A percentile compares a stretch with the other conserved stretches of the same genome.
Evolutionary conservation across 192 early-diverging fungal species (phyloP).

Genomic region (Spizellomyces sp.): DNA sequence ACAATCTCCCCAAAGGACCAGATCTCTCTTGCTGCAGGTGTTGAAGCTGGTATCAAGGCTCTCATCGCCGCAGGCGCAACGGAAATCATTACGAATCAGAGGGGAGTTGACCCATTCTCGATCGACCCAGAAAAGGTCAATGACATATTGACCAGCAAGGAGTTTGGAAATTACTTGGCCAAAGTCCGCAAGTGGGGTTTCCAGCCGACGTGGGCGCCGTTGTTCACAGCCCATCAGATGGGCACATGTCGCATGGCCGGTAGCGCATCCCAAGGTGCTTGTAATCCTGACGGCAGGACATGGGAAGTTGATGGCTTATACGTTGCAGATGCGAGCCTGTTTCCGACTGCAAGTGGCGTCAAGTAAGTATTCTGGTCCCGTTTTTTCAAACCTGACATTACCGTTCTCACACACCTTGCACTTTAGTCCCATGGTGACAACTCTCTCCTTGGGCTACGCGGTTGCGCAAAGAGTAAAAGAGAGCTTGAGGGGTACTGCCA

Average conservation of each 20-base stretch:
- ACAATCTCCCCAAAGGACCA: slow-evolving; percentile 54
- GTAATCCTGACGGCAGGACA: slow-evolving; percentile 69
- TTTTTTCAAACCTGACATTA: not conserved
- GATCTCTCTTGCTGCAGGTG: slow-evolving; percentile 47
- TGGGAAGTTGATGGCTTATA: slow-evolving; percentile 76
- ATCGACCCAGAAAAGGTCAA: not conserved
- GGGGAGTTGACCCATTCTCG: slow-evolving; percentile 36
- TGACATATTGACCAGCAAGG: slow-evolving; percentile 9
- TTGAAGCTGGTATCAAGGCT: slow-evolving; percentile 46
- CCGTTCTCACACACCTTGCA: not conserved
- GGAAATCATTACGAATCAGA: slow-evolving; percentile 57
- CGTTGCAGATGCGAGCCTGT: slow-evolving; percentile 71
- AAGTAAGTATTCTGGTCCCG: slow-evolving; percentile 42
- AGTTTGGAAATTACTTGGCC: slow-evolving; percentile 40
- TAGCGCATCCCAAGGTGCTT: slow-evolving; percentile 53
- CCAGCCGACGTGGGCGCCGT: slow-evolving; percentile 28
- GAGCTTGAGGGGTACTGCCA: not conserved
- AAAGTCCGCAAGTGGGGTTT: slow-evolving; percentile 28
- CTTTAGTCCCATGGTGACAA: slow-evolving; percentile 34
- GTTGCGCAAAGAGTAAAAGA: slow-evolving; percentile 30
- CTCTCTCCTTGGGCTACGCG: slow-evolving; percentile 14
- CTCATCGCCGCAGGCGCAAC: slow-evolving; percentile 69
- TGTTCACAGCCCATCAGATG: slow-evolving; percentile 70
- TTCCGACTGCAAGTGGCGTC: slow-evolving; percentile 75
- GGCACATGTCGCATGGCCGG: slow-evolving; percentile 64